These are phyloP conservation scores for Mucor circinelloides DNA, from an alignment of 371 early-diverging fungal genomes.

Conservation along the genomic window DNA sequence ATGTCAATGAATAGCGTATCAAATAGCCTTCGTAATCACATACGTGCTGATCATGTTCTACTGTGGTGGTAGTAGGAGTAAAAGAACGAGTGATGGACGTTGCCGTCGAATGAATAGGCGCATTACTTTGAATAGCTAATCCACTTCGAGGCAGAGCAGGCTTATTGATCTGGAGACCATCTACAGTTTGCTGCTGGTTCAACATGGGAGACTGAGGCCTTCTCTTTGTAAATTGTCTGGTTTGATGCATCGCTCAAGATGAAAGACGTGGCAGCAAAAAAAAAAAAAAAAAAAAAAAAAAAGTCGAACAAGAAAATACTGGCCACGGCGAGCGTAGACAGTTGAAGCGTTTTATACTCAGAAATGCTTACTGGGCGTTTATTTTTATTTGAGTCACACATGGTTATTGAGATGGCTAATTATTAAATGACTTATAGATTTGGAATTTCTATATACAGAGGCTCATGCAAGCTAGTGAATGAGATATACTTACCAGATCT, in stretches of 20 bases:
- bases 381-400: too few species aligned
- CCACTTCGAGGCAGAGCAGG: slow-evolving; percentile 9
- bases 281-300: not conserved
- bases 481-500: too few species aligned
- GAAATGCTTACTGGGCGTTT: too few species aligned
- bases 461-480: too few species aligned
- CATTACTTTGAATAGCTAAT: slow-evolving; percentile 20
- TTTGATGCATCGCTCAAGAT: slow-evolving; percentile 19
- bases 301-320: too few species aligned
- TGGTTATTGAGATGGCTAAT: too few species aligned
- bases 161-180: slow-evolving; percentile 13
- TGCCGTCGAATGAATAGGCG: slow-evolving; percentile 8
- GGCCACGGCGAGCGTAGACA: too few species aligned
- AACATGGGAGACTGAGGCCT: slow-evolving; percentile 21
- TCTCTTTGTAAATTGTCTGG: slow-evolving; percentile 27
- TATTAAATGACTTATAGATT: too few species aligned
- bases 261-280: not conserved
- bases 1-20: not conserved
- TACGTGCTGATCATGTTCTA: not conserved
- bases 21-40: too few species aligned
- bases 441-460: too few species aligned
- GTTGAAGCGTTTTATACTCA: too few species aligned
- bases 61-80: not conserved
- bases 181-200: slow-evolving; percentile 9
- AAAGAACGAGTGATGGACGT: slow-evolving; percentile 1